phyloP scores from a whole-genome alignment of 2,329 filamentous ascomycete genomes.

The Thelonectria blattea region DNA sequence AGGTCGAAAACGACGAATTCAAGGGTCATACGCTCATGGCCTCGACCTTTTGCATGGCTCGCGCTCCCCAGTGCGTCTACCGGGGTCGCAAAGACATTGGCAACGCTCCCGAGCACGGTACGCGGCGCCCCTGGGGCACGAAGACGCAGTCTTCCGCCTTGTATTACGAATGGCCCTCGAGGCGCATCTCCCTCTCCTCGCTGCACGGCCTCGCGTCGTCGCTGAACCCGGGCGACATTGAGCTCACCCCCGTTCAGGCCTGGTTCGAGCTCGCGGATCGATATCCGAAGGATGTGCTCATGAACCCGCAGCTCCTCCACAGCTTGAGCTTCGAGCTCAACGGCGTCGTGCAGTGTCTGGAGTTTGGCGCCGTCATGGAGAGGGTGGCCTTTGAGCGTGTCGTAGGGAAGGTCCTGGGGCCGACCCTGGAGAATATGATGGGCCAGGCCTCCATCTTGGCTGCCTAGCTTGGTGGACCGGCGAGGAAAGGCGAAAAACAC shows the following conservation, averaged over 20 bases:
- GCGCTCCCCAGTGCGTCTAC: slow-evolving; percentile 46
- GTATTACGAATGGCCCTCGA: slow-evolving; percentile 46
- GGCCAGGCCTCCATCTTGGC: slow-evolving; percentile 16
- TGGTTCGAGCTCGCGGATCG: slow-evolving; percentile 58
- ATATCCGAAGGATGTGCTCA: slow-evolving; percentile 49
- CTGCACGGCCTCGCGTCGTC: slow-evolving; percentile 54
- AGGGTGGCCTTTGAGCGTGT: slow-evolving; percentile 54
- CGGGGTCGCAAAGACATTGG: slow-evolving; percentile 32
- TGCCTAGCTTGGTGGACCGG: neutral
- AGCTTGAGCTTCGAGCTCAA: slow-evolving; percentile 49
- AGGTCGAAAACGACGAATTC: slow-evolving; percentile 39
- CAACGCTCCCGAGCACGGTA: slow-evolving; percentile 26
- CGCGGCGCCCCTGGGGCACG: slow-evolving; percentile 21
- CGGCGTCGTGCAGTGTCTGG: slow-evolving; percentile 52
- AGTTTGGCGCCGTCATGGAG: slow-evolving; percentile 56
- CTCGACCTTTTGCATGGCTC: slow-evolving; percentile 49
- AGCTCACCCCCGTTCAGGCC: slow-evolving; percentile 59
- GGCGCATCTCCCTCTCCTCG: slow-evolving; percentile 49
- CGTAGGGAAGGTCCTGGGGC: slow-evolving; percentile 48
- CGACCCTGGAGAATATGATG: slow-evolving; percentile 29
- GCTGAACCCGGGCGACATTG: slow-evolving; percentile 49
- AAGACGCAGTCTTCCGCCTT: slow-evolving; percentile 31
- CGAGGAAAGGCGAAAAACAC: neutral
- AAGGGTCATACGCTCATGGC: slow-evolving; percentile 54
- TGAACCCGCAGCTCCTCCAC: slow-evolving; percentile 44